Base-by-base conservation (phyloP, 257 asterid species). In the Gentiana macrophylla region DNA sequence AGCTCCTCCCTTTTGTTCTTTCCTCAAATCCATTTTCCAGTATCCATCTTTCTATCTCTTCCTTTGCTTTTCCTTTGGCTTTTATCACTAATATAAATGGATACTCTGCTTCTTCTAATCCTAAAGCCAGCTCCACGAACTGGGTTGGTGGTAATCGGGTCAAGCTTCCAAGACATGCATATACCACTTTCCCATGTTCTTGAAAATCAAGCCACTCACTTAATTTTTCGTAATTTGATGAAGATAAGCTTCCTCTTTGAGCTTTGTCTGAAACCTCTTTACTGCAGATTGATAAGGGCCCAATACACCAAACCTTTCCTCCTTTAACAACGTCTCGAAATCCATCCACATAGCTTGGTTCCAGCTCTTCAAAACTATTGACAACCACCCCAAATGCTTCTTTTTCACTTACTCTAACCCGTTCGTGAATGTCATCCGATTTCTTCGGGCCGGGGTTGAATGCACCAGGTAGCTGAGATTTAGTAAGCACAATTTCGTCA, bases 121-220 rank as follows among this genome's bases (percentile, higher is more conserved):
- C 85, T 15, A 67, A 59, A n/a, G 77, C 89, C 3, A 81, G 72
- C 70, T 78, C 83, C 4, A 62, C 62, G 11, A 81, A 56, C 49
- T 76, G 81, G 2, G 61, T 12, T 4, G 55, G 35, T 1, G 70
- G 55, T 2, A 79, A 33, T 8, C 70, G 65, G 4, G 78, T 56
- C 37, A 79, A 32, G 74, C 85, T 84, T 12, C 94, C 94, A 10
- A 81, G 74, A 53, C 94, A 79, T 2, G 47, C 79, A 37, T 75
- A 81, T 1, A 84, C 32, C 0, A 74, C 87, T 0, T 79, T 67
- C 56, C 50, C 43, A 0, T 70, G 50, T 13, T 55, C 50, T 2
- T 47, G 62, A 0, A 64, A 70, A 3, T 75, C 79, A 1, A 81
- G 74, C 89, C 84, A 81, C 32, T 68, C 60, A 35, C 70, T 10